A percentile compares a stretch with the other conserved stretches of the same genome.
Conservation (phyloP, 1,284 basidiomycete species). For the Exobasidium cylindrosporum region DNA sequence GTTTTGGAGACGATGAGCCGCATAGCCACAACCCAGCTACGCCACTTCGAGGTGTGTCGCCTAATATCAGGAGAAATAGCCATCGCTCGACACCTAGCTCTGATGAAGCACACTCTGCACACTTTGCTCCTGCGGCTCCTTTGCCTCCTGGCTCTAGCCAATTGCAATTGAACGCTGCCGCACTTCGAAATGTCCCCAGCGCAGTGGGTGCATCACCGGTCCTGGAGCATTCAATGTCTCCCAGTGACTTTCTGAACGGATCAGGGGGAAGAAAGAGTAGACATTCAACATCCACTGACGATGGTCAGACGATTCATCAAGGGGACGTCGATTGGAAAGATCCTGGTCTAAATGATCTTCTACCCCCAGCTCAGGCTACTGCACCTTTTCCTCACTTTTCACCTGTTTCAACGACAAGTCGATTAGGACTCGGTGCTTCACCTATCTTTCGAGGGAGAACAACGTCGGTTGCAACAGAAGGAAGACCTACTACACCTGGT, state of each 20-base stretch:
- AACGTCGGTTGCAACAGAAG: conserved; percentile 16
- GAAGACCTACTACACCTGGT: conserved; percentile 35
- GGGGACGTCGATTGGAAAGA: background rate
- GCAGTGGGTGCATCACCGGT: conserved; percentile 31
- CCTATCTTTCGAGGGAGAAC: background rate
- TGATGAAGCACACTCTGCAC: conserved; percentile 9
- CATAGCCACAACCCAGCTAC: conserved; percentile 5
- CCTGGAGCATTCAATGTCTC: conserved; percentile 24
- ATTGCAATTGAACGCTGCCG: conserved; percentile 39
- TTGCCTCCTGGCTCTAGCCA: conserved; percentile 18
- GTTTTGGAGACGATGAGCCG: conserved; percentile 53
- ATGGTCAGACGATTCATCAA: conserved; percentile 9
- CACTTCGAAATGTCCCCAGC: conserved; percentile 36
- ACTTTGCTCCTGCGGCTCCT: background rate
- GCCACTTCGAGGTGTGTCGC: background rate
- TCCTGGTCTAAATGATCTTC: conserved; percentile 20
- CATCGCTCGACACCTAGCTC: background rate
- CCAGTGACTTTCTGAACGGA: conserved; percentile 4
- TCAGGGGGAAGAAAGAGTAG: background rate
- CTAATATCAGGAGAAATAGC: background rate
- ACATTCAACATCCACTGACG: conserved; percentile 6
- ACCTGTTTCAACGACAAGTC: background rate
- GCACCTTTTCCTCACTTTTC: conserved; percentile 39
- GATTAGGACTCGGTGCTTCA: background rate
- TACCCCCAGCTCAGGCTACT: conserved; percentile 40